phyloP scores from a whole-genome alignment of 2,329 filamentous ascomycete genomes.

The Phyllachora maydis region DNA sequence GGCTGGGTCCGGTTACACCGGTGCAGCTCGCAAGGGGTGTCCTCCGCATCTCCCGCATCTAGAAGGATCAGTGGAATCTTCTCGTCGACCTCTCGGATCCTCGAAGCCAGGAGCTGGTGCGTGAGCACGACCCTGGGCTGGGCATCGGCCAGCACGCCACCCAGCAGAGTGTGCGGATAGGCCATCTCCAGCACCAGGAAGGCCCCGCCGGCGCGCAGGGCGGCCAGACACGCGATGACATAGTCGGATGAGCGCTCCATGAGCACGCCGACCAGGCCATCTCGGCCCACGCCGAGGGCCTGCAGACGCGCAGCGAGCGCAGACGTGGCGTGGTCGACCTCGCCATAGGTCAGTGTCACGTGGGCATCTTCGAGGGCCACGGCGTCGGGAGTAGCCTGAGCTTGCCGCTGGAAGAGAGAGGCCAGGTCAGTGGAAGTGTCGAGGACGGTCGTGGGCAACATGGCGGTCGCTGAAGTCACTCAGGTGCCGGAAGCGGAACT shows the following conservation, averaged over 20 bases:
- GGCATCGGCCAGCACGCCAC: constrained; percentile 60
- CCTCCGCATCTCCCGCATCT: constrained; percentile 27
- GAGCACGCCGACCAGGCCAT: constrained; percentile 55
- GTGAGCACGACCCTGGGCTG: constrained; percentile 52
- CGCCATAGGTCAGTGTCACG: constrained; percentile 46
- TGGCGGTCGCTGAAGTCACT: too few species aligned
- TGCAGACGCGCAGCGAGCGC: constrained; percentile 44
- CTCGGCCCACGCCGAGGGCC: constrained; percentile 46
- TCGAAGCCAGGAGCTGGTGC: constrained; percentile 42
- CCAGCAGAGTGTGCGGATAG: constrained; percentile 52
- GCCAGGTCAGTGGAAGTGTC: constrained; percentile 54
- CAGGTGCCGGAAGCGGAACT: too few species aligned
- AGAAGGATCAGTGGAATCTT: constrained; percentile 45
- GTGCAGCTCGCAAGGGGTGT: constrained; percentile 6
- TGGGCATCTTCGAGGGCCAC: constrained; percentile 53
- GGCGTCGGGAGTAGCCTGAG: constrained; percentile 43
- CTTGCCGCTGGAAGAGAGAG: constrained; percentile 51
- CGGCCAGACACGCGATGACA: constrained; percentile 58
- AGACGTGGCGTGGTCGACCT: constrained; percentile 48
- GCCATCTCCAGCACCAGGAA: constrained; percentile 66
- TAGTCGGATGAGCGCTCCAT: constrained; percentile 60
- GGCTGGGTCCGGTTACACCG: constrained; percentile 9
- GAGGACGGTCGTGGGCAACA: too few species aligned
- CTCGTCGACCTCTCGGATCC: too few species aligned
- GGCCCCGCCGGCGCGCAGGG: constrained; percentile 59